phyloP scores from a whole-genome alignment of 1,139 yeast species.

The Geotrichum phurueaensis region DNA sequence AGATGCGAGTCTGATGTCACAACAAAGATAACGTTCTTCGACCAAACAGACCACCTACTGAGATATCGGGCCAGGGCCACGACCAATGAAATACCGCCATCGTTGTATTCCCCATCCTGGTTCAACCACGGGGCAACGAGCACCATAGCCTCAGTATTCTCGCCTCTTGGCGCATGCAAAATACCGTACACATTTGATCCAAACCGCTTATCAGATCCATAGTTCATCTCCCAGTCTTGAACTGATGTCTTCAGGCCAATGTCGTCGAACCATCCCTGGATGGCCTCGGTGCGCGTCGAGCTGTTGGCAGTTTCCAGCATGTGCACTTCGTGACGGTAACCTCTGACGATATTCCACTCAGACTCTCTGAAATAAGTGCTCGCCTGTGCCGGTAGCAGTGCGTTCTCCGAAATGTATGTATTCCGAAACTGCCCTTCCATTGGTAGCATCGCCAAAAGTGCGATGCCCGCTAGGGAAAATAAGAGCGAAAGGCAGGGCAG shows the following conservation, averaged over 20 bases:
- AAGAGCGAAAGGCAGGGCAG: conserved; percentile 62
- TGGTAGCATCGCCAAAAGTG: conserved; percentile 68
- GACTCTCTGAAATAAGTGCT: conserved; percentile 86
- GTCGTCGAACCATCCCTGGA: conserved; percentile 59
- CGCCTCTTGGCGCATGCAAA: conserved; percentile 90
- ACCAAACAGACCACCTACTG: conserved; percentile 86
- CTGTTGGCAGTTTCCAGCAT: conserved; percentile 27
- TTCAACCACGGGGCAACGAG: conserved; percentile 83
- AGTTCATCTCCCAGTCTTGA: conserved; percentile 37
- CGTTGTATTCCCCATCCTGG: conserved; percentile 51
- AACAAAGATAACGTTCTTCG: conserved; percentile 84
- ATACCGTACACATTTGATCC: conserved; percentile 70
- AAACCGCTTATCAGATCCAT: conserved; percentile 35
- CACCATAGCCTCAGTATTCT: conserved; percentile 93
- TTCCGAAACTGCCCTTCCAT: conserved; percentile 72
- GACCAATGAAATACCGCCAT: conserved; percentile 74
- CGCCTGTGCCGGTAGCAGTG: conserved; percentile 94
- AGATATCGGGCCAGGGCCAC: conserved; percentile 74
- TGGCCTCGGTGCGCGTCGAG: conserved; percentile 37
- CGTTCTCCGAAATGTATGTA: conserved; percentile 91
- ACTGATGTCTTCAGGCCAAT: conserved; percentile 67
- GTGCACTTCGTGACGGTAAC: conserved; percentile 62
- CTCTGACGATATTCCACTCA: conserved; percentile 90
- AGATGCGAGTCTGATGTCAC: conserved; percentile 67
- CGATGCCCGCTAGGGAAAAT: conserved; percentile 53